Evolutionary conservation across 1,284 basidiomycete genomes (phyloP), one percentile per base, ranked within the genome.

Genomic region (Tetrapyrgos nigripes): DNA sequence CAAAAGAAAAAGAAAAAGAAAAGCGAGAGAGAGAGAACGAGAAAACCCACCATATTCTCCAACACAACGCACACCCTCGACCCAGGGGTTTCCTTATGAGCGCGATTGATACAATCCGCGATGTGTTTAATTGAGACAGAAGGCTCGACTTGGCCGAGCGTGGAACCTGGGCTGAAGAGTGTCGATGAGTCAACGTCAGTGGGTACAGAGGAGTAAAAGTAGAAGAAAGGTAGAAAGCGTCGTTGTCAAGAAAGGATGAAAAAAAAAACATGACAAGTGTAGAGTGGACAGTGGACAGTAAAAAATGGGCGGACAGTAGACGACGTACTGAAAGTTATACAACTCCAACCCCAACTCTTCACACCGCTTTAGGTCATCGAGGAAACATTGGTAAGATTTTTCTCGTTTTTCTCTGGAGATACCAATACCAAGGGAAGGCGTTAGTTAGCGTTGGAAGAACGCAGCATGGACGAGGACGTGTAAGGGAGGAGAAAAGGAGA

Each of bases 241-340:
- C 53, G 19, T 23, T 13, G 23, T 43, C 4, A 3, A 53, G 4
- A 28, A 51, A 23, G 24, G 14, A n/a, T 9, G 37, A n/a, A 40
- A 21, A 50, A 21, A 26, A 23, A 35, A 24, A 21, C 49, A 33
- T n/a, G n/a, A n/a, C n/a, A n/a, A n/a, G n/a, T n/a, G n/a, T n/a
- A n/a, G n/a, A n/a, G n/a, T n/a, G n/a, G n/a, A n/a, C n/a, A n/a
- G n/a, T n/a, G n/a, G n/a, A n/a, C n/a, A n/a, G n/a, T n/a, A n/a
- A n/a, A n/a, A n/a, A n/a, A n/a, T n/a, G n/a, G n/a, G n/a, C n/a
- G n/a, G n/a, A n/a, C n/a, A n/a, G n/a, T n/a, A n/a, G n/a, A n/a
- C n/a, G 19, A 81, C 89, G 48, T 64, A 94, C 89, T 96, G 93
- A 73, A 95, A 94, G 69, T 96, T 96, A 75, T 92, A 95, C 10